Percentiles rank a stretch among this genome's conserved stretches.
Conservation (phyloP, 306 rosid species). For the Comarum palustre region DNA sequence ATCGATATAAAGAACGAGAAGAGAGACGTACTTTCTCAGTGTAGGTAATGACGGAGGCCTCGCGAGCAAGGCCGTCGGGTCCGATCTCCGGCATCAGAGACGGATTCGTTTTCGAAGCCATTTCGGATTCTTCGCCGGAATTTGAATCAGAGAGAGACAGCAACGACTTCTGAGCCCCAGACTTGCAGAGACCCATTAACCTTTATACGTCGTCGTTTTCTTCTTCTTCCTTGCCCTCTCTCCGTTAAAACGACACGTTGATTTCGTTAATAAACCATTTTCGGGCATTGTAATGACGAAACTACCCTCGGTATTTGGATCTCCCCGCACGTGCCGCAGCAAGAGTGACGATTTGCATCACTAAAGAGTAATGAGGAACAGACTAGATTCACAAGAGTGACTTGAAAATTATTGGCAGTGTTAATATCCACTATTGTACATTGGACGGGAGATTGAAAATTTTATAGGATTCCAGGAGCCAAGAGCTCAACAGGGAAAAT, state of each 20-base stretch:
- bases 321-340: constrained; percentile 11
- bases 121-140: constrained; percentile 11
- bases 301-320: not conserved
- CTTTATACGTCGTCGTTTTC: constrained; percentile 7
- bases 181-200: not conserved
- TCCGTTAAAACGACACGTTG: constrained; percentile 15
- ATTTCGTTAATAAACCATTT: not conserved
- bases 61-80: constrained; percentile 80
- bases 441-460: not conserved
- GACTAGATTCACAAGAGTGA: not conserved
- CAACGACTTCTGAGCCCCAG: constrained; percentile 14
- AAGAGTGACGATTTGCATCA: not conserved
- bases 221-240: not conserved
- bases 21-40: constrained; percentile 67
- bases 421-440: not conserved
- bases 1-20: not conserved
- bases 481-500: constrained; percentile 24
- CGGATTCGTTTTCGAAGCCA: constrained; percentile 54
- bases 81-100: constrained; percentile 75
- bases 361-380: not conserved
- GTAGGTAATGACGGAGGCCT: constrained; percentile 71
- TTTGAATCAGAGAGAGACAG: constrained; percentile 18
- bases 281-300: constrained; percentile 5
- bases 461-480: constrained; percentile 10
- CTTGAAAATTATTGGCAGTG: constrained; percentile 10